Conservation (phyloP, 345 rosid species). For the Stellera chamaejasme region DNA sequence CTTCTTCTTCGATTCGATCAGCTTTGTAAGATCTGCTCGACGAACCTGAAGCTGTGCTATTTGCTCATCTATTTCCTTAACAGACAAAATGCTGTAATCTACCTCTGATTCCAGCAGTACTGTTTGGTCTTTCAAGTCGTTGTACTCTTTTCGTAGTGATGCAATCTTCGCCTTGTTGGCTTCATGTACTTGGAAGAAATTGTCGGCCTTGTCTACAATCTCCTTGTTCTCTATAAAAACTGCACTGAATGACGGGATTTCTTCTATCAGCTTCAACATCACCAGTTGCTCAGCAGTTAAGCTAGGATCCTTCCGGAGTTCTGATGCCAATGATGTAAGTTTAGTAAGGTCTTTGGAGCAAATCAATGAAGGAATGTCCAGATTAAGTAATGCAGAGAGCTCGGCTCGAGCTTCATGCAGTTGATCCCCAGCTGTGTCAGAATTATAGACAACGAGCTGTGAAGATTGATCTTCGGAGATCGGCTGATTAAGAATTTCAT, state of each 20-base stretch:
- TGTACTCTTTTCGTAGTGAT: slow-evolving; percentile 42
- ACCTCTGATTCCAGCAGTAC: slow-evolving; percentile 36
- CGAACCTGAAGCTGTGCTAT: slow-evolving; percentile 37
- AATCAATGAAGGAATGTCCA: slow-evolving; percentile 41
- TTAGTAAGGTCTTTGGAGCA: slow-evolving; percentile 27
- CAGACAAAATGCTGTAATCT: slow-evolving; percentile 22
- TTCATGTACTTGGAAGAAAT: slow-evolving; percentile 31
- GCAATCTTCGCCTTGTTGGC: slow-evolving; percentile 42
- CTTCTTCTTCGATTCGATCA: slow-evolving; percentile 27
- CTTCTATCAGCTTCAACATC: slow-evolving; percentile 48
- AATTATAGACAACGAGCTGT: slow-evolving; percentile 5
- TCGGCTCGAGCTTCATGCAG: slow-evolving; percentile 33
- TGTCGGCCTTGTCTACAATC: slow-evolving; percentile 25
- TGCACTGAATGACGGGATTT: slow-evolving; percentile 45
- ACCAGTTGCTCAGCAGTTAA: slow-evolving; percentile 48
- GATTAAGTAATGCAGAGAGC: slow-evolving; percentile 40
- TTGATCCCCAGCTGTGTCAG: slow-evolving; percentile 27
- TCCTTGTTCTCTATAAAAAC: slow-evolving; percentile 38
- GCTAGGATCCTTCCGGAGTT: slow-evolving; percentile 35
- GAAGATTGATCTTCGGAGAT: slow-evolving; percentile 12
- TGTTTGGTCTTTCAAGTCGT: slow-evolving; percentile 37
- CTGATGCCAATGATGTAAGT: slow-evolving; percentile 31
- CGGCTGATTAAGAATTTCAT: slow-evolving; percentile 39
- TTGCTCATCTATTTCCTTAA: slow-evolving; percentile 44
- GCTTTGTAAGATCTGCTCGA: slow-evolving; percentile 26